Evolutionary conservation across 768 basidiomycete species (phyloP).

Genomic region (Leccinum fibrillosum): DNA sequence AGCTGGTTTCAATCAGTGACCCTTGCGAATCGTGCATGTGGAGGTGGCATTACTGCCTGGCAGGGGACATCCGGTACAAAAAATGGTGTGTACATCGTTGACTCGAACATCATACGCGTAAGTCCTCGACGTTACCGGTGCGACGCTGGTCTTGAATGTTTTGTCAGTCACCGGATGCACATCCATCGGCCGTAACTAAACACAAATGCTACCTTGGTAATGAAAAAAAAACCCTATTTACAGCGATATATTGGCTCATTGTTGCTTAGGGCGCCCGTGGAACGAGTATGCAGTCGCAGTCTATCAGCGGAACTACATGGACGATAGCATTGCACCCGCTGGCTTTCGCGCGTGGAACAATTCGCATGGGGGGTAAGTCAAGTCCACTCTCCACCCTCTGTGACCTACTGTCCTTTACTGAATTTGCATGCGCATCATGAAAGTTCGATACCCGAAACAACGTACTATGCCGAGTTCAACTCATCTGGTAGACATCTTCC

Average conservation of each 20-base stretch:
- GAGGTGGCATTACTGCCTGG: slow-evolving; percentile 63
- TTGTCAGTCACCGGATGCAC: slow-evolving; percentile 56
- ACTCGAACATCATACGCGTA: not conserved
- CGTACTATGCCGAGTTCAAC: not conserved
- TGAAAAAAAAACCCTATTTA: too few species aligned
- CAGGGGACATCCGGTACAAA: slow-evolving; percentile 43
- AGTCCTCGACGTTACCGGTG: not conserved
- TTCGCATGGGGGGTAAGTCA: slow-evolving; percentile 14
- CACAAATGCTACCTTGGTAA: slow-evolving; percentile 49
- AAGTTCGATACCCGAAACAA: not conserved
- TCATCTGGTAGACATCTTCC: not conserved
- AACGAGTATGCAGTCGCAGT: slow-evolving; percentile 57
- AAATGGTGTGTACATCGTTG: slow-evolving; percentile 34
- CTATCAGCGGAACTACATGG: slow-evolving; percentile 20
- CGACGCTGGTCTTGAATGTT: slow-evolving; percentile 21
- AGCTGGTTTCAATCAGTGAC: slow-evolving; percentile 60
- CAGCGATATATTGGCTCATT: not conserved
- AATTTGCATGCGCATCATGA: not conserved
- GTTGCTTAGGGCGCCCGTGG: slow-evolving; percentile 47
- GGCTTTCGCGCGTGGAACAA: slow-evolving; percentile 47
- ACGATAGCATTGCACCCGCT: slow-evolving; percentile 47
- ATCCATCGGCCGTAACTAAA: slow-evolving; percentile 43
- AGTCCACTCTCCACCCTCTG: not conserved
- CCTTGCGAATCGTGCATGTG: slow-evolving; percentile 58
- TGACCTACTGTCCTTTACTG: not conserved